Evolutionary conservation across 306 rosid species (phyloP).

Genomic region (apple (Malus domestica)): ASM211411v1 NC_041800.1:18938233-18938732

Average conservation of each 20-base stretch:
- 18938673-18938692: slow-evolving; percentile 51
- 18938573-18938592: slow-evolving; percentile 33
- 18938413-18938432: not conserved
- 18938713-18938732: slow-evolving; percentile 2
- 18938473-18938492: slow-evolving; percentile 81
- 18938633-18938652: slow-evolving; percentile 45
- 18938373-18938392: not conserved
- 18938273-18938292: too few species aligned
- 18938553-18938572: slow-evolving; percentile 55
- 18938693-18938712: slow-evolving; percentile 59
- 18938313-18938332: slow-evolving; percentile 1
- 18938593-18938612: slow-evolving; percentile 23
- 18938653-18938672: not conserved
- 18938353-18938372: not conserved
- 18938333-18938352: not conserved
- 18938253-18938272: too few species aligned
- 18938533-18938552: slow-evolving; percentile 43
- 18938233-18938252: too few species aligned
- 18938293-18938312: too few species aligned
- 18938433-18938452: not conserved
- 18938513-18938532: slow-evolving; percentile 21
- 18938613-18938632: slow-evolving; percentile 57
- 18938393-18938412: not conserved
- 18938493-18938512: slow-evolving; percentile 39
- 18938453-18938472: slow-evolving; percentile 52